Percentiles rank a stretch among this genome's conserved stretches.
These are phyloP conservation scores for Cryphonectria radicalis DNA, from an alignment of 2,329 filamentous ascomycete species.

Conservation along the genomic window DNA sequence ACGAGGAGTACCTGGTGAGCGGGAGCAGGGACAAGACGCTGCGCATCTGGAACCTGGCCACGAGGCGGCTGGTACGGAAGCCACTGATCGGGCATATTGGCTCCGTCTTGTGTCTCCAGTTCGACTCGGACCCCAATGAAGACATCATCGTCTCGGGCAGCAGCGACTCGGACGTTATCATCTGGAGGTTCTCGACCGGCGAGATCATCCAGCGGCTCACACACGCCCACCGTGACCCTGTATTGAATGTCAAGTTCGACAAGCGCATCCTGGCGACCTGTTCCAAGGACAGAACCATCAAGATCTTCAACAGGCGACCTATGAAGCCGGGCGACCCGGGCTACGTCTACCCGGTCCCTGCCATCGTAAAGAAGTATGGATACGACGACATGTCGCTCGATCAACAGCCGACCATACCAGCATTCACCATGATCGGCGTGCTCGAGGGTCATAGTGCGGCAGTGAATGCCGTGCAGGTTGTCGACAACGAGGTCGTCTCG, in stretches of 20 bases:
- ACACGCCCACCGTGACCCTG: constrained; percentile 84
- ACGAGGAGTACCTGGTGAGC: constrained; percentile 83
- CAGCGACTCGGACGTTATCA: constrained; percentile 86
- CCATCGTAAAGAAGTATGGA: constrained; percentile 57
- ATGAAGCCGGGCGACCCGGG: constrained; percentile 65
- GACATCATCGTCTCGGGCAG: constrained; percentile 95
- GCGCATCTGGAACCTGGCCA: constrained; percentile 87
- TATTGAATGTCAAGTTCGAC: constrained; percentile 92
- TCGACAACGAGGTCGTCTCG: constrained; percentile 84
- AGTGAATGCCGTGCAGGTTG: constrained; percentile 94
- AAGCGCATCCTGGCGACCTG: constrained; percentile 91
- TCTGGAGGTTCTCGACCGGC: constrained; percentile 94
- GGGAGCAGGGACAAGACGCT: constrained; percentile 89
- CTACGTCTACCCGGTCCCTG: constrained; percentile 58
- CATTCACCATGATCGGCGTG: constrained; percentile 78
- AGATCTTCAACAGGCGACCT: constrained; percentile 84
- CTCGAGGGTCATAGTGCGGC: constrained; percentile 87
- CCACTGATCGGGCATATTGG: constrained; percentile 78
- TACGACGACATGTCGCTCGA: constrained; percentile 51
- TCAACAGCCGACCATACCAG: constrained; percentile 58
- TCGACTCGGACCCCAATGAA: constrained; percentile 84
- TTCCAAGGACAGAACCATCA: constrained; percentile 96
- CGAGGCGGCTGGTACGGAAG: constrained; percentile 73
- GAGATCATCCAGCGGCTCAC: constrained; percentile 76
- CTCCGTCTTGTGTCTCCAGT: constrained; percentile 93